Base-by-base conservation (phyloP, 805 yeast genomes). In the Aciculoconidium aculeatum region DNA sequence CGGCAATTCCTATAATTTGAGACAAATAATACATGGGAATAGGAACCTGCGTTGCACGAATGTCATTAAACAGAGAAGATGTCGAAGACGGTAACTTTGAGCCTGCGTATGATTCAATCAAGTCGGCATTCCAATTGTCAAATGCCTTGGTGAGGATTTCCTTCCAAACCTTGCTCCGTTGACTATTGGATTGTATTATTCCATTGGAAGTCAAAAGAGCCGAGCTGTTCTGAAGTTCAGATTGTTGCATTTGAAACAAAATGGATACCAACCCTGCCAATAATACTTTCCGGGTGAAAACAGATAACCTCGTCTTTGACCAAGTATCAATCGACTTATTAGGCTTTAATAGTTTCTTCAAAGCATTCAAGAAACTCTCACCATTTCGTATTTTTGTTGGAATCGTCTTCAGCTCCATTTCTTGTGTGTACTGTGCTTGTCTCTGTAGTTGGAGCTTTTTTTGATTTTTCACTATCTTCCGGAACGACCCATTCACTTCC, bases 171-270 rank as follows among this genome's bases (percentile, higher is more conserved):
- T 59, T 68, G 36, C 47, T 72, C 53, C 55, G 55, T 28, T 35
- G 45, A 33, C 20, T 28, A 14, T 33, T 37, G 29, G 25, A 29
- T 31, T 25, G 47, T 23, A 16, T 30, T 15, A 35, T 37, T 3
- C 37, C 45, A 15, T 36, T 43, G 13, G 47, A 28, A 5, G 51
- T 33, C 7, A 59, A 37, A 11, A 58, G 37, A 2, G 65, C 61
- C 25, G 57, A 51, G n/a, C 66, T 58, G 15, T 72, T 64, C 46
- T 79, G 87, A 23, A 77, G 51, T 41, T 79, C 86, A 7, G 79
- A 59, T 46, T 80, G 86, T 45, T 78, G 86, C 67, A 81, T 74
- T 50, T 79, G 86, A 37, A 70, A 74, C 67, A 80, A 67, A 4
- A 81, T 65, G 2, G 86, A 73, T 27, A 77, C 56, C 25, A 81